Evolutionary conservation across 2,329 filamentous ascomycete genomes (phyloP), one percentile per base, ranked within the genome.

Genomic region (Didymella keratinophila): DNA sequence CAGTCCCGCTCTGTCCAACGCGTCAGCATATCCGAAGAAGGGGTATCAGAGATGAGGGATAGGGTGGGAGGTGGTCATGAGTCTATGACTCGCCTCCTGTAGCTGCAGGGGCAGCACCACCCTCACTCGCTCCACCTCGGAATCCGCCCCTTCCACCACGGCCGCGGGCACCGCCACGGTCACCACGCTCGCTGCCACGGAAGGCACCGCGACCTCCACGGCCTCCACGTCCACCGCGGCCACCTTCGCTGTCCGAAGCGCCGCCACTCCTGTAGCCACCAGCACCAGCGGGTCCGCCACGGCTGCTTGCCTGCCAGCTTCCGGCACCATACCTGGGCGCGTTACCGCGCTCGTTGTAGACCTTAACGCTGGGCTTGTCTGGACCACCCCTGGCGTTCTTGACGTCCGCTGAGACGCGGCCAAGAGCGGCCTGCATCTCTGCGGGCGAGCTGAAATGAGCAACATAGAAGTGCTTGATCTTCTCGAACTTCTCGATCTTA

Each of bases 221-320:
- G 20, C 80, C 80, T 53, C 78, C 77, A 27, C 79, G 83, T 27
- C 83, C 84, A 52, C 85, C 84, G 60, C 86, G 84, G 59, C 91
- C 89, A 63, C 83, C 82, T 71, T 93, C 91, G 67, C 89, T 91
- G 72, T 89, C 88, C 60, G 89, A 93, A 58, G 91, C 92, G 52
- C 88, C 91, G 51, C 73, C 91, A 72, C 92, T 96, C 68, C 92
- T 89, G 80, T 97, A 97, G 59, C 92, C 92, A 67, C 89, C 90
- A n/a, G 80, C 75, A 64, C 83, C 82, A 27, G 81, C 80, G 14
- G 56, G 51, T 47, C 87, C 86, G 52, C 89, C 86, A 46, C 90
- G 84, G 64, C 82, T 82, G 76, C 85, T 89, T 45, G 88, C 88
- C 66, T 83, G 81, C 85, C 85, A 88, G 45, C 79, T 83, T 27